Conservation (phyloP, 169 alveolate genomes). For the Plasmodium sp. region DNA sequence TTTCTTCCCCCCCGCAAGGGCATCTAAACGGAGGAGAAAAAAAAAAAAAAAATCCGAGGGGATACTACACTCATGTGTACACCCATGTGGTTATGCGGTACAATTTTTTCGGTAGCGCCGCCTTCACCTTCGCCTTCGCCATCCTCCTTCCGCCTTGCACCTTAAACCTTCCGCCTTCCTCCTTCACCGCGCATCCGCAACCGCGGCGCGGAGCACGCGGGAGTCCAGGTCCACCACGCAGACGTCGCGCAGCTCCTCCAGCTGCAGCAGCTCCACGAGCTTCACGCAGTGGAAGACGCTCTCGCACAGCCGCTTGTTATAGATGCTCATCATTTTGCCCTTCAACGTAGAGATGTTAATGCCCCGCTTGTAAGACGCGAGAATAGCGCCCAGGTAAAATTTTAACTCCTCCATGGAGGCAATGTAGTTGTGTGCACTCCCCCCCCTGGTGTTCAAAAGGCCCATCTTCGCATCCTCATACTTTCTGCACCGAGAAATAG, state of each 20-base stretch:
- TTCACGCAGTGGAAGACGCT: slow-evolving; percentile 81
- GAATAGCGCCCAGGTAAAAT: slow-evolving; percentile 35
- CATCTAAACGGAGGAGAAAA: too few species aligned
- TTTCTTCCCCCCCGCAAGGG: too few species aligned
- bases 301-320: slow-evolving; percentile 75
- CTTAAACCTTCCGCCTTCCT: background rate
- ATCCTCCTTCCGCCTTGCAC: background rate
- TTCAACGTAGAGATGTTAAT: slow-evolving; percentile 77
- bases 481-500: slow-evolving; percentile 72
- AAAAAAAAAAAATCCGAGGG: background rate
- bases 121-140: background rate
- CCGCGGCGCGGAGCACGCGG: background rate
- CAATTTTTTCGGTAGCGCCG: background rate
- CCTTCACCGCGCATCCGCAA: background rate
- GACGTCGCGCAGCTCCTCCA: slow-evolving; percentile 62
- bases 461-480: slow-evolving; percentile 75
- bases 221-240: slow-evolving; percentile 71
- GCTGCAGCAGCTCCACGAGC: slow-evolving; percentile 70
- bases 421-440: slow-evolving; percentile 45
- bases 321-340: slow-evolving; percentile 70
- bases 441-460: background rate
- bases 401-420: slow-evolving; percentile 74
- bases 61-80: background rate
- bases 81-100: background rate
- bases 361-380: slow-evolving; percentile 73